phyloP scores from a whole-genome alignment of 78 protist species.

The Ministeria vibrans region DNA sequence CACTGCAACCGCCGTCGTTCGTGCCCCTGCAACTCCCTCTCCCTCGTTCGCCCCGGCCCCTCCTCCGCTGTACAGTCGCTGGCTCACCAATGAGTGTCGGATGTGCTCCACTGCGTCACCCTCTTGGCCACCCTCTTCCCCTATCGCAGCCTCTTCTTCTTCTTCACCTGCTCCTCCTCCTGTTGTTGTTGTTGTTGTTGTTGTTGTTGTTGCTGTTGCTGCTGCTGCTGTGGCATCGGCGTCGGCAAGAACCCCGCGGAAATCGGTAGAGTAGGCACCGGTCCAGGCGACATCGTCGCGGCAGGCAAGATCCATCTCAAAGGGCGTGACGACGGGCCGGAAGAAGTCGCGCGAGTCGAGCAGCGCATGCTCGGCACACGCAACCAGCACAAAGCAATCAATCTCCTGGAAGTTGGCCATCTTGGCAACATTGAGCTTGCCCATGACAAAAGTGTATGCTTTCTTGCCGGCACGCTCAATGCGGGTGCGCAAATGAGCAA shows the following conservation, averaged over 20 bases:
- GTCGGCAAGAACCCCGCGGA: constrained; percentile 27
- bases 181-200: too few species aligned
- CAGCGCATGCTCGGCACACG: constrained; percentile 67
- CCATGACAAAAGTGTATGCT: constrained; percentile 59
- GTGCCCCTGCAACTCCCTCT: background rate
- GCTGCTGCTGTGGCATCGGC: background rate
- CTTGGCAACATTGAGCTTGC: constrained; percentile 73
- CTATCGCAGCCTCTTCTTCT: too few species aligned
- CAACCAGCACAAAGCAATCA: constrained; percentile 62
- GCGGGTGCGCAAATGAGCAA: constrained; percentile 26
- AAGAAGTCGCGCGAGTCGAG: constrained; percentile 33
- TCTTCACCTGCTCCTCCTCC: too few species aligned
- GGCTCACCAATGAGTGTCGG: background rate
- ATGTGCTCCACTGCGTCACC: background rate
- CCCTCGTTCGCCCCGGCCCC: background rate
- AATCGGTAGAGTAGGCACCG: constrained; percentile 45
- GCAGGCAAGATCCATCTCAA: constrained; percentile 61
- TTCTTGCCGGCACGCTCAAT: constrained; percentile 46
- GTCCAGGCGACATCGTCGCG: constrained; percentile 29
- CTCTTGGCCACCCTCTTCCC: too few species aligned
- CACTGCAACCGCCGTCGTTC: background rate
- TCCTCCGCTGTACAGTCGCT: background rate
- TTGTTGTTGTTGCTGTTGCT: background rate
- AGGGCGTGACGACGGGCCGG: constrained; percentile 77
- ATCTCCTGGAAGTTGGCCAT: constrained; percentile 78